phyloP scores from a whole-genome alignment of 352 stramenopile genomes.

The Globisporangium canariense region DNA sequence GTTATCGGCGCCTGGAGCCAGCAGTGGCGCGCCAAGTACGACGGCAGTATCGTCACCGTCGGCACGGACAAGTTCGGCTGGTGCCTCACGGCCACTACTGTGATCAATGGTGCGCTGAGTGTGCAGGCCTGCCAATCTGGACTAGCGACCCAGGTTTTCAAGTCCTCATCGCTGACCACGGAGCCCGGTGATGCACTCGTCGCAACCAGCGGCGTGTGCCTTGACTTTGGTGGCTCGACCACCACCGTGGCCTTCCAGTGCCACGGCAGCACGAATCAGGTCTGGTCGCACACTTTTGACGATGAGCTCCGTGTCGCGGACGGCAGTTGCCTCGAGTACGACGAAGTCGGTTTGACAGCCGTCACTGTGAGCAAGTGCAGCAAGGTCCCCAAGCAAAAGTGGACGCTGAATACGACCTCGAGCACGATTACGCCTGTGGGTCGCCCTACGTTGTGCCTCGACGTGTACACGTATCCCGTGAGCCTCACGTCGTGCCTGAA shows the following conservation, averaged over 20 bases:
- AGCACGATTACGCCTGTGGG: neutral
- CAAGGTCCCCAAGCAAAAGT: constrained; percentile 14
- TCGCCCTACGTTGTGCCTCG: neutral
- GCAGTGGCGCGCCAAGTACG: constrained; percentile 5
- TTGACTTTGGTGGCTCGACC: neutral
- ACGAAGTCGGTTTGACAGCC: neutral
- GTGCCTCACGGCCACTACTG: neutral
- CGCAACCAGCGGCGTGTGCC: neutral
- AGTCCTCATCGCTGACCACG: neutral
- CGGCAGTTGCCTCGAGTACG: constrained; percentile 6
- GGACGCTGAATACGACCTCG: constrained; percentile 2
- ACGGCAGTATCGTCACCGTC: neutral
- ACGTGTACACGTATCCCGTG: neutral
- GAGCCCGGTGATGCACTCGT: neutral
- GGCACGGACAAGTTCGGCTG: constrained; percentile 3
- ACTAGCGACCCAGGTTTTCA: neutral
- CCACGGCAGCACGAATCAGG: neutral
- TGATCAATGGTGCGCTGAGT: neutral
- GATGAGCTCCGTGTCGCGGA: constrained; percentile 1
- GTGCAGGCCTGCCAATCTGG: neutral
- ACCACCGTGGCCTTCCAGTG: neutral
- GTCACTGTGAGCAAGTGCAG: constrained; percentile 12
- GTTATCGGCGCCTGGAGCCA: neutral
- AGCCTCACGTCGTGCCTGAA: neutral
- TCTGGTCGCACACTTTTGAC: constrained; percentile 6